Evolutionary conservation across 805 yeast genomes (phyloP).

Genomic region (Sugiyamaella valdiviana): DNA sequence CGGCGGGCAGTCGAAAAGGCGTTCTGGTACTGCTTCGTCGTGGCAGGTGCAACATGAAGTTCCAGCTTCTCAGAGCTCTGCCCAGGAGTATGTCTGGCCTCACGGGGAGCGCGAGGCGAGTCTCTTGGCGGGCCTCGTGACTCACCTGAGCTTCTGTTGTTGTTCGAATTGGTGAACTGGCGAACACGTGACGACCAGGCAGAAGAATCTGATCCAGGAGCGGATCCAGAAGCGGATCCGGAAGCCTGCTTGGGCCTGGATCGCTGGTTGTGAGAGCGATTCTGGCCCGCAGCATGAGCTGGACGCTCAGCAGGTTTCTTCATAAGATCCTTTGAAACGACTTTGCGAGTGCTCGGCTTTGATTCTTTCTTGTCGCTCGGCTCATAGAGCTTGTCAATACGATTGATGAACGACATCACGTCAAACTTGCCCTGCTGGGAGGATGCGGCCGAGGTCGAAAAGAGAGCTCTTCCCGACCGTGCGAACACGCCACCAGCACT

Average conservation of each 20-base stretch:
- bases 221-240: too few relatives aligned
- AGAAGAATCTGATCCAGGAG: not conserved
- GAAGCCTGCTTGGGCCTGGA: not conserved
- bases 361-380: slow-evolving; percentile 9
- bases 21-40: not conserved
- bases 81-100: too few relatives aligned
- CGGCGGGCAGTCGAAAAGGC: not conserved
- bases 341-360: not conserved
- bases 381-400: slow-evolving; percentile 17
- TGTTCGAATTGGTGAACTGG: not conserved
- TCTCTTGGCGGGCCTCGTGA: not conserved
- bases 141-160: not conserved
- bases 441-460: not conserved
- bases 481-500: not conserved
- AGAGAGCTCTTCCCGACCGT: not conserved
- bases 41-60: not conserved
- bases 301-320: not conserved
- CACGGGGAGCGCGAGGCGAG: too few relatives aligned
- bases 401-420: slow-evolving; percentile 15
- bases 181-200: not conserved
- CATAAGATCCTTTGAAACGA: not conserved
- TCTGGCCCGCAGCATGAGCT: not conserved
- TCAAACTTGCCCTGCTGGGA: slow-evolving; percentile 7
- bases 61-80: not conserved
- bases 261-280: not conserved